Conservation (phyloP, 2,329 filamentous ascomycete genomes). For the Calonectria hawksworthii region DNA sequence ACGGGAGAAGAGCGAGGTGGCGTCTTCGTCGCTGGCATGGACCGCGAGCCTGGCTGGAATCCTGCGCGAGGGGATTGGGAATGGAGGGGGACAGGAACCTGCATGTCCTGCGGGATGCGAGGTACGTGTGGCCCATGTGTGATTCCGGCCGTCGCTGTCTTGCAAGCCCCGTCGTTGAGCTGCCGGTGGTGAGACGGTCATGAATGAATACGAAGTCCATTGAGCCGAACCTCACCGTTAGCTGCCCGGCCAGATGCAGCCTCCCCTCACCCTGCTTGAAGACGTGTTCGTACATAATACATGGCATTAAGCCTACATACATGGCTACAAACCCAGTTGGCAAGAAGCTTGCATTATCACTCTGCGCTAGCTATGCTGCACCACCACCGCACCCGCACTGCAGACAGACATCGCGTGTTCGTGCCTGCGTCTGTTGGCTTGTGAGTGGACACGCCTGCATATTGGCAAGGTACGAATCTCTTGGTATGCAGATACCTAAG, state of each 20-base stretch:
- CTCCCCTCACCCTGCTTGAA: neutral
- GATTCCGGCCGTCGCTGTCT: neutral
- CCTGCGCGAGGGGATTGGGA: conserved; percentile 12
- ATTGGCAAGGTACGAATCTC: conserved; percentile 23
- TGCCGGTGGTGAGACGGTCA: conserved; percentile 1
- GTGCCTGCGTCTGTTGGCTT: conserved; percentile 21
- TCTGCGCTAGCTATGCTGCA: conserved; percentile 18
- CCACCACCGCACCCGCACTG: conserved; percentile 3
- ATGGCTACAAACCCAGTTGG: neutral
- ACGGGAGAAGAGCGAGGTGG: neutral
- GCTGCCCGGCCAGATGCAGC: neutral
- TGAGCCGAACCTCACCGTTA: neutral
- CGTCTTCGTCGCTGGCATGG: conserved; percentile 19
- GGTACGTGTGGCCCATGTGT: neutral
- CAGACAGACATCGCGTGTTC: conserved; percentile 21
- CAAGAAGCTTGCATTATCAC: conserved; percentile 18
- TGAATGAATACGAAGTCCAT: conserved; percentile 19
- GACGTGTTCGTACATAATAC: conserved; percentile 13
- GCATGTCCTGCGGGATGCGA: neutral
- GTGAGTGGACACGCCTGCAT: conserved; percentile 15
- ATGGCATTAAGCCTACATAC: neutral
- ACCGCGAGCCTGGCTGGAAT: conserved; percentile 18
- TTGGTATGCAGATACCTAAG: neutral
- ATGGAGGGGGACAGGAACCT: conserved; percentile 5
- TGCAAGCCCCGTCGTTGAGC: neutral